These are phyloP conservation scores for Cercophora samala DNA, from an alignment of 495 filamentous ascomycete species.

Conservation along the genomic window DNA sequence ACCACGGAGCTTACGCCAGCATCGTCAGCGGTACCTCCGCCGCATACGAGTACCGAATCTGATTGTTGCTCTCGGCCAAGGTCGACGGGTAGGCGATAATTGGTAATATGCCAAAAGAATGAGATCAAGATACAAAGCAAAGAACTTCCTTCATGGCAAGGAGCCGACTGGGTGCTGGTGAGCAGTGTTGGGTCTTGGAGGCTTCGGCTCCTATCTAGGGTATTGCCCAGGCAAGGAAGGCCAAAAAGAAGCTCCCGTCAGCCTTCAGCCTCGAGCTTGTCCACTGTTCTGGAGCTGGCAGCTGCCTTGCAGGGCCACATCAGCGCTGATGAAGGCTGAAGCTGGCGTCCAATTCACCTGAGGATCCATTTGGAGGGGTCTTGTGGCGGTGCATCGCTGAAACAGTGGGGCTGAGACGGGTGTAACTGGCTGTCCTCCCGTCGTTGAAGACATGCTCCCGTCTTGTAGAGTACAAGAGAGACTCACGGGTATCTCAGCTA, in stretches of 20 bases:
- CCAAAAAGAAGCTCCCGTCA: constrained; percentile 7
- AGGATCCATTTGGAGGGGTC: constrained; percentile 1
- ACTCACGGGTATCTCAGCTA: no score
- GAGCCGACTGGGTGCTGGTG: background rate
- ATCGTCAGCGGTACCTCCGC: constrained; percentile 8
- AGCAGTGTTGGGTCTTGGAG: background rate
- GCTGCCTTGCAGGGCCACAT: constrained; percentile 3
- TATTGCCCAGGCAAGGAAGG: background rate
- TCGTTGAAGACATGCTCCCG: background rate
- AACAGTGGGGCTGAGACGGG: background rate
- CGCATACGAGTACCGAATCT: background rate
- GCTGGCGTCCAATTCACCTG: constrained; percentile 3
- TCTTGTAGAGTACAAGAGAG: background rate
- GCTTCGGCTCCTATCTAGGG: background rate
- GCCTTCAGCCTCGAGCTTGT: constrained; percentile 3
- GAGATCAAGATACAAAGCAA: background rate
- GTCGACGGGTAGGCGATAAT: background rate
- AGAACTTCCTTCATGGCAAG: background rate
- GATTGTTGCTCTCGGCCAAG: background rate
- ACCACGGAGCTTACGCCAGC: constrained; percentile 20
- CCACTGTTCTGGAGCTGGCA: background rate
- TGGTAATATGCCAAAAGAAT: background rate
- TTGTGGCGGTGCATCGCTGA: constrained; percentile 2
- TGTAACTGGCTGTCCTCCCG: background rate
- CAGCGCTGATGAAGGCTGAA: constrained; percentile 1